Base-by-base conservation (phyloP, 1,284 basidiomycete genomes). In the Cerioporus squamosus region DNA sequence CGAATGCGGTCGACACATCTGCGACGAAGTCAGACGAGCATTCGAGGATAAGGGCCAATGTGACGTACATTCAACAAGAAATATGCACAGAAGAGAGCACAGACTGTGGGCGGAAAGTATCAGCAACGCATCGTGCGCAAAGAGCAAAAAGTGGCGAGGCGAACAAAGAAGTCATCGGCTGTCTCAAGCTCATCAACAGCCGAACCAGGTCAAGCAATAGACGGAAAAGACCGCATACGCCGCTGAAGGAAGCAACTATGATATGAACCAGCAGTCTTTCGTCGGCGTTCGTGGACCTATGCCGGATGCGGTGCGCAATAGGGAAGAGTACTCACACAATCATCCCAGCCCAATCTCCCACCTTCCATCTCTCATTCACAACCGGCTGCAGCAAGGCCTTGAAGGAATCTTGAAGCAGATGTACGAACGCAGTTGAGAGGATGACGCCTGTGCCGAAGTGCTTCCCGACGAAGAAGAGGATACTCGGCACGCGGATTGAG, bases 381-480 rank as follows among this genome's bases (percentile, higher is more conserved):
- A 63, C 68, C 0, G 77, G 78, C 55, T 79, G 75, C 48, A 76
- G 75, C 9, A 93, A 75, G 2, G 82, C 79, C 53, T 81, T 79
- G 67, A 91, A 92, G 0, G 90, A 84, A 58, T 92, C 90, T 62
- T 89, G 87, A 9, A 93, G 76, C 9, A 93, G 76, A 69, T 93
- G 90, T 18, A 88, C 86, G 65, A 93, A 93, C 0, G 90, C 90
- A 0, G 91, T 93, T 2, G 90, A 85, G 7, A 93, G 72, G 40
- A 93, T 93, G 18, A 91, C 90, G 4, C 90, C 88, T 17, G 90
- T 93, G 31, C 91, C 90, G 66, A 92, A 92, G 69, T 93, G 90
- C 66, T 91, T 93, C 44, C 88, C 88, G 26, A 90, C 77, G 71
- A 93, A 92, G 70, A 93, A 93, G 18, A 87, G 65, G 17, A 88